Conservation (phyloP, 257 asterid genomes). For the Paulownia fortunei region DNA sequence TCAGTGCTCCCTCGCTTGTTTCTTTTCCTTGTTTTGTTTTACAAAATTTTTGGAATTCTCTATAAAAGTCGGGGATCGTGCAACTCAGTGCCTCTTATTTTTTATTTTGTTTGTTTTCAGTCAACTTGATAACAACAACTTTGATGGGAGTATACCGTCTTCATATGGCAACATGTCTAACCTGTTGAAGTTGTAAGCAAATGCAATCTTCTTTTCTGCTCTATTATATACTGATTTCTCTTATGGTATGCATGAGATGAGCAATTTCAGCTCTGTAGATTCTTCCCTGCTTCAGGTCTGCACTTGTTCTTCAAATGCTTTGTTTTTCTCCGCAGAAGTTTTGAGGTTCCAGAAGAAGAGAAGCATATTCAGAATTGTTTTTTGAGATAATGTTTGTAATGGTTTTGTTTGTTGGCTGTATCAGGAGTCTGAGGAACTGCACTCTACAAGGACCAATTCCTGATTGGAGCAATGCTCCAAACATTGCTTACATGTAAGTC, state of each 20-base stretch:
- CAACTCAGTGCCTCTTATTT: conserved; percentile 12
- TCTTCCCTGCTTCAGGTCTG: not conserved
- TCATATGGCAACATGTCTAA: conserved; percentile 73
- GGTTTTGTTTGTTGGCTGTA: conserved; percentile 31
- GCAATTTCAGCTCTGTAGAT: not conserved
- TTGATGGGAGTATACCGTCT: conserved; percentile 72
- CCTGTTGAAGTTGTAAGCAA: conserved; percentile 80
- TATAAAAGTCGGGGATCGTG: conserved; percentile 12
- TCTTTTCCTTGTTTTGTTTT: not conserved
- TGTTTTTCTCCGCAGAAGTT: not conserved
- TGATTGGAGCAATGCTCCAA: conserved; percentile 66
- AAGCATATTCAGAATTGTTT: not conserved
- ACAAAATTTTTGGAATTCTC: not conserved
- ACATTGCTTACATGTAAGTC: conserved; percentile 81
- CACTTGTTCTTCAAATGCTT: not conserved
- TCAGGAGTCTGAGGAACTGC: conserved; percentile 99
- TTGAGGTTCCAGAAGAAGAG: conserved; percentile 5
- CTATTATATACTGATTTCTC: not conserved
- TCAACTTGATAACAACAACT: conserved; percentile 89
- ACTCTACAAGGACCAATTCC: conserved; percentile 86
- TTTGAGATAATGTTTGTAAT: conserved; percentile 23
- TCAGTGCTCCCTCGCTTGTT: not conserved
- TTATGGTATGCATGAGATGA: not conserved
- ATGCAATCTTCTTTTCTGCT: conserved; percentile 20
- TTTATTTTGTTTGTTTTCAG: conserved; percentile 48